Percentiles rank a stretch among this genome's conserved stretches.
Conservation (phyloP, 2,329 filamentous ascomycete genomes). For the Fusarium compactum region DNA sequence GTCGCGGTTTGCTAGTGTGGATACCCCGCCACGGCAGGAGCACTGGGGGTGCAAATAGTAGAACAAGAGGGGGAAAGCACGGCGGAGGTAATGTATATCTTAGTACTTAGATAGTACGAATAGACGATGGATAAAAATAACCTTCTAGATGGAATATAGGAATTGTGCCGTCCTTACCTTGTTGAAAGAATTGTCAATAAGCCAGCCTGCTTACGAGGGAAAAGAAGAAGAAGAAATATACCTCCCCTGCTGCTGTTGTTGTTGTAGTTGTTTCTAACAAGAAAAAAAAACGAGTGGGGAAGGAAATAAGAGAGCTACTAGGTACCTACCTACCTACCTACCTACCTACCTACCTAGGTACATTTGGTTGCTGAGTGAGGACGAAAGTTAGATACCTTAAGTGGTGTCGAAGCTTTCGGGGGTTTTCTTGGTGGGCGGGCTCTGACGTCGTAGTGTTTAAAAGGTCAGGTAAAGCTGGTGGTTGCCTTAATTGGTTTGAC, state of each 20-base stretch:
- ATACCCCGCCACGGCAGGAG: conserved; percentile 48
- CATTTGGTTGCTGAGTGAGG: conserved; percentile 8
- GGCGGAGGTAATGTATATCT: background rate
- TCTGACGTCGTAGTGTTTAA: conserved; percentile 7
- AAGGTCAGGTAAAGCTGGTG: background rate
- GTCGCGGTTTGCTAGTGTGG: conserved; percentile 54
- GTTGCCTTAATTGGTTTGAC: conserved; percentile 26
- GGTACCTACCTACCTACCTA: background rate
- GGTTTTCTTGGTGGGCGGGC: background rate
- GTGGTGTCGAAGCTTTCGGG: conserved; percentile 12
- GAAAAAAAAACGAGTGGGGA: background rate
- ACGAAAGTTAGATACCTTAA: conserved; percentile 12
- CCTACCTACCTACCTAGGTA: background rate
- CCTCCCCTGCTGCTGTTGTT: background rate
- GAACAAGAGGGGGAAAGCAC: conserved; percentile 11
- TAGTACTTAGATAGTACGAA: background rate
- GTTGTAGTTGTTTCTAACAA: background rate
- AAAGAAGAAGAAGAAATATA: background rate
- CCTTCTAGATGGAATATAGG: background rate
- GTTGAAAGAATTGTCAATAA: background rate
- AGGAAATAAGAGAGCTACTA: background rate
- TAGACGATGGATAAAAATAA: background rate
- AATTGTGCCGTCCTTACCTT: conserved; percentile 2
- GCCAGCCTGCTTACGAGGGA: background rate
- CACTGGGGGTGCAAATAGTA: conserved; percentile 41